These are phyloP conservation scores for Chaetomium cochliodes DNA, from an alignment of 495 filamentous ascomycete species.

Conservation along the genomic window DNA sequence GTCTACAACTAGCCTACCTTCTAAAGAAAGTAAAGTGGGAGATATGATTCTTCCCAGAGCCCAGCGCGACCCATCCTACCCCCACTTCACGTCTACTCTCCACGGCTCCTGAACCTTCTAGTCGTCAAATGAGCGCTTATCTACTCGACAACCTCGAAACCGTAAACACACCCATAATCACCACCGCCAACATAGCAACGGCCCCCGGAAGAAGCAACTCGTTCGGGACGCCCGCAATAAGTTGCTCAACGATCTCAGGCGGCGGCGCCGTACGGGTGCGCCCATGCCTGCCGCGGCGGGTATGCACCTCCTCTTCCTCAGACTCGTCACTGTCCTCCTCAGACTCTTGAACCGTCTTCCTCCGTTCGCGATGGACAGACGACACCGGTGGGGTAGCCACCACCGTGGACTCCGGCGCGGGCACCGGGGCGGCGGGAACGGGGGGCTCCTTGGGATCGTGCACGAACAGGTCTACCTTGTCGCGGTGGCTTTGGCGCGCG, in stretches of 20 bases:
- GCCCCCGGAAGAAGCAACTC: constrained; percentile 91
- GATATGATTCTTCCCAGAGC: not conserved
- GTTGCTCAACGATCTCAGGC: constrained; percentile 57
- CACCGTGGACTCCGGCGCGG: constrained; percentile 48
- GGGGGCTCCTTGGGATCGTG: constrained; percentile 88
- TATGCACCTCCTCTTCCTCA: constrained; percentile 55
- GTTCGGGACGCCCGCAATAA: constrained; percentile 91
- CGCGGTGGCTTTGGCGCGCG: constrained; percentile 68
- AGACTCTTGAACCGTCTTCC: constrained; percentile 48
- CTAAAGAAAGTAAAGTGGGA: not conserved
- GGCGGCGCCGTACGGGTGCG: constrained; percentile 39
- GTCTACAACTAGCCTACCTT: constrained; percentile 22
- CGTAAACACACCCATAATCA: constrained; percentile 92
- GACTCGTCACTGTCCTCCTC: constrained; percentile 54
- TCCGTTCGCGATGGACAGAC: constrained; percentile 59
- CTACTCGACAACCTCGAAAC: constrained; percentile 72
- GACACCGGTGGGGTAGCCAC: constrained; percentile 53
- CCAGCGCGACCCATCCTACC: not conserved
- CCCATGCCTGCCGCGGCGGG: constrained; percentile 43
- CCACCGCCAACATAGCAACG: constrained; percentile 89
- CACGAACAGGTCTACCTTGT: constrained; percentile 97
- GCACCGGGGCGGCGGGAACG: constrained; percentile 60
- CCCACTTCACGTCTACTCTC: not conserved
- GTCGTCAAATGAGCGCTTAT: constrained; percentile 38
- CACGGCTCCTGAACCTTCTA: not conserved